Conservation (phyloP, 192 early-diverging fungal genomes). For the Linnemannia zychae region DNA sequence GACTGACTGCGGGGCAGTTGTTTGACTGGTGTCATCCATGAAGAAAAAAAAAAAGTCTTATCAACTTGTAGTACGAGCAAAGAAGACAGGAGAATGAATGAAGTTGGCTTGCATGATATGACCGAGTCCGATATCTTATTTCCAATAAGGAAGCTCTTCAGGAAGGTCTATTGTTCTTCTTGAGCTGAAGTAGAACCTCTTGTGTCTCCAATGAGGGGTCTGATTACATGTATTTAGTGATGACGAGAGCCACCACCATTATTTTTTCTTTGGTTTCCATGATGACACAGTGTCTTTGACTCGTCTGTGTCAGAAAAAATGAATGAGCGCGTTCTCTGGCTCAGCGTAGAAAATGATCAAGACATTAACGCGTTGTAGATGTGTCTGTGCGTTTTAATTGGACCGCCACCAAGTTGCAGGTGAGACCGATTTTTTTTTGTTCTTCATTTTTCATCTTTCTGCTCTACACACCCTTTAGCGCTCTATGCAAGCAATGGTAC, state of each 20-base stretch:
- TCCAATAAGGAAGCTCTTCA: not conserved
- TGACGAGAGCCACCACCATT: not conserved
- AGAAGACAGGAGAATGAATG: not conserved
- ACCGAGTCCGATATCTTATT: not conserved
- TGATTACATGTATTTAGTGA: not conserved
- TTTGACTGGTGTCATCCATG: not conserved
- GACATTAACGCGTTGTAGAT: not conserved
- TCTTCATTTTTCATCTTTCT: not conserved
- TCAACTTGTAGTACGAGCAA: not conserved
- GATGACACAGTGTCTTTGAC: conserved; percentile 5
- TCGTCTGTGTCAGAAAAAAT: not conserved
- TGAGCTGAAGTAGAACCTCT: too few species aligned
- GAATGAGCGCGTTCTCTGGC: not conserved
- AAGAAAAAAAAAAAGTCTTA: not conserved
- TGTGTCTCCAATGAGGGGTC: not conserved
- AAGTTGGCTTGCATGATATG: not conserved
- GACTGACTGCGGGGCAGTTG: not conserved
- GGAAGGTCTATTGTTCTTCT: too few species aligned
- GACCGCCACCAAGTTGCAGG: not conserved
- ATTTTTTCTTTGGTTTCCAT: not conserved
- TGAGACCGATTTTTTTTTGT: not conserved
- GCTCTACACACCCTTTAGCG: too few species aligned
- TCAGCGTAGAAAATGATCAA: not conserved
- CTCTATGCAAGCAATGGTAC: not conserved
- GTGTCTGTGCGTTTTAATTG: not conserved